Percentiles rank a stretch among this genome's conserved stretches.
Conservation (phyloP, 768 basidiomycete species). For the Leccinum rimulosum region DNA sequence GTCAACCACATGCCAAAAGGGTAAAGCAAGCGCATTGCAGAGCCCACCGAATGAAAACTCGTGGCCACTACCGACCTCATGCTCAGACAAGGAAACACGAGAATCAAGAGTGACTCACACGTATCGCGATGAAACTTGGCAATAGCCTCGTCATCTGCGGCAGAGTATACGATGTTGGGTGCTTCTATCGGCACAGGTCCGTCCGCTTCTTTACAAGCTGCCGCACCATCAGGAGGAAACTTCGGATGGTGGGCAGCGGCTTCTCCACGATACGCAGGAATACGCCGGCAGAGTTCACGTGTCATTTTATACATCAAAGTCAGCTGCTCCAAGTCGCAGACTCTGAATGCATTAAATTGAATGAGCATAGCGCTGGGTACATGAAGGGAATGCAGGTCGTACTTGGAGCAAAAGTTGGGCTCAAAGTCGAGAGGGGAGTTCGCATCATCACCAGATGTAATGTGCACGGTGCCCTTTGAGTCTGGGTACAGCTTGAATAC, state of each 20-base stretch:
- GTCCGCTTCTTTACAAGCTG: slow-evolving; percentile 19
- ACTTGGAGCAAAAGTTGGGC: slow-evolving; percentile 45
- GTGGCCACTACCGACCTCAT: background rate
- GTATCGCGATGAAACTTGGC: background rate
- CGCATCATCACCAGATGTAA: slow-evolving; percentile 39
- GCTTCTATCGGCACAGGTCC: slow-evolving; percentile 15
- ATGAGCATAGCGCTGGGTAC: background rate
- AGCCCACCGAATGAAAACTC: background rate
- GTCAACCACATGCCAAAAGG: too few relatives aligned
- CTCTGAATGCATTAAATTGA: background rate
- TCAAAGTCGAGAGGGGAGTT: slow-evolving; percentile 46
- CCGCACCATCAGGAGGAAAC: slow-evolving; percentile 30
- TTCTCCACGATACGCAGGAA: slow-evolving; percentile 35
- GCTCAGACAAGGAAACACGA: background rate
- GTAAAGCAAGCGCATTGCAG: too few relatives aligned
- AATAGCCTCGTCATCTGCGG: background rate
- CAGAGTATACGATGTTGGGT: background rate
- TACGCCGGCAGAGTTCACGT: slow-evolving; percentile 55
- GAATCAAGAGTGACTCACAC: background rate
- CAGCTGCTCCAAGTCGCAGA: slow-evolving; percentile 42
- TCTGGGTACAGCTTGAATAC: slow-evolving; percentile 40
- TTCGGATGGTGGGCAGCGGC: slow-evolving; percentile 19
- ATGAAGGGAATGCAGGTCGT: slow-evolving; percentile 2
- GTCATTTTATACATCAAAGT: slow-evolving; percentile 53
- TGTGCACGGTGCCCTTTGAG: slow-evolving; percentile 47